phyloP scores from a whole-genome alignment of 2,329 filamentous ascomycete species.

The Cercospora janseana region DNA sequence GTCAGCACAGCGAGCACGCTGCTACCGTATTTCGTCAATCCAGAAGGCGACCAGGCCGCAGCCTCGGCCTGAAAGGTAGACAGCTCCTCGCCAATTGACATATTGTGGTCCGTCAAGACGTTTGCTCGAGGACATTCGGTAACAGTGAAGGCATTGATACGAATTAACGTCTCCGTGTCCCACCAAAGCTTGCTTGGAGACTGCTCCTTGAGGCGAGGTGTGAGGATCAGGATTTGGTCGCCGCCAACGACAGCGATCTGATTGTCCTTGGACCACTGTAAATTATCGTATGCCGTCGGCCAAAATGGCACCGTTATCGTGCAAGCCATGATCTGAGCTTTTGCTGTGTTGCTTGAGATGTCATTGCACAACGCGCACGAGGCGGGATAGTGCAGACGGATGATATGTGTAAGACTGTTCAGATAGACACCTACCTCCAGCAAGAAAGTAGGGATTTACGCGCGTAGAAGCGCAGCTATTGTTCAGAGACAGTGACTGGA shows the following conservation, averaged over 20 bases:
- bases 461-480: neutral
- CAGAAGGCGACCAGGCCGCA: constrained; percentile 57
- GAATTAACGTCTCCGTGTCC: constrained; percentile 39
- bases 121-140: constrained; percentile 49
- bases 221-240: constrained; percentile 55
- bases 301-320: constrained; percentile 41
- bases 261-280: constrained; percentile 60
- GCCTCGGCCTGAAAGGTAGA: constrained; percentile 52
- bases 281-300: constrained; percentile 52
- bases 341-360: constrained; percentile 8
- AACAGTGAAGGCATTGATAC: constrained; percentile 53
- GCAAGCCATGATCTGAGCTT: constrained; percentile 21
- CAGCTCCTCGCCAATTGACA: constrained; percentile 60
- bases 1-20: constrained; percentile 57
- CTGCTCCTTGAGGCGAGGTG: constrained; percentile 29
- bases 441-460: neutral
- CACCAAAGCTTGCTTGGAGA: constrained; percentile 1
- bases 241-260: constrained; percentile 57
- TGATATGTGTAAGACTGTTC: constrained; percentile 84
- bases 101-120: constrained; percentile 48
- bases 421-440: constrained; percentile 67
- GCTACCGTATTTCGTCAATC: constrained; percentile 54
- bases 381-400: constrained; percentile 53
- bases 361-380: constrained; percentile 14
- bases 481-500: neutral